phyloP scores from a whole-genome alignment of 2,329 filamentous ascomycete genomes.

The Hypoxylon sp. region DNA sequence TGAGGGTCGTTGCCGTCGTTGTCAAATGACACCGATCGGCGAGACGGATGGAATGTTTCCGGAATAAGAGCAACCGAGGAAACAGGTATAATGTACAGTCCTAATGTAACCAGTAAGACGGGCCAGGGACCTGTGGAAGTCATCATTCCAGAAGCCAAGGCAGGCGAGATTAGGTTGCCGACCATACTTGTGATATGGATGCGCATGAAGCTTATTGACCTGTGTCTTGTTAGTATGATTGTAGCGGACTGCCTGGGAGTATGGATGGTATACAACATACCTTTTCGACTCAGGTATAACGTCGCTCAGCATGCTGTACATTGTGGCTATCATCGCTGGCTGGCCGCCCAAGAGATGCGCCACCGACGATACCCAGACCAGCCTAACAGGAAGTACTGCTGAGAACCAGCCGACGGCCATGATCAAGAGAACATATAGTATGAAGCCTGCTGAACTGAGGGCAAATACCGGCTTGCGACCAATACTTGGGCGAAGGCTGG shows the following conservation, averaged over 20 bases:
- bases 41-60: slow-evolving; percentile 37
- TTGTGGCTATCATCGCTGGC: slow-evolving; percentile 42
- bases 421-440: slow-evolving; percentile 41
- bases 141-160: slow-evolving; percentile 50
- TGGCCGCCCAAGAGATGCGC: slow-evolving; percentile 48
- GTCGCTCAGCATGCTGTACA: slow-evolving; percentile 50
- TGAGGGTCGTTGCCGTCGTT: background rate
- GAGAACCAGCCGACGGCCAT: slow-evolving; percentile 48
- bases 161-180: slow-evolving; percentile 49
- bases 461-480: slow-evolving; percentile 49
- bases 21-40: background rate
- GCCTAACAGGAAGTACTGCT: slow-evolving; percentile 42
- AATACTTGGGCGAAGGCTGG: slow-evolving; percentile 35
- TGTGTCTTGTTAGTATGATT: slow-evolving; percentile 27
- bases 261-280: slow-evolving; percentile 33
- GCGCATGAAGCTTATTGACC: slow-evolving; percentile 49
- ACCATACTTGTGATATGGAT: slow-evolving; percentile 43
- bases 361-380: slow-evolving; percentile 47
- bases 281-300: slow-evolving; percentile 48
- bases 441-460: slow-evolving; percentile 44
- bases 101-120: slow-evolving; percentile 41
- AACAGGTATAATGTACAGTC: slow-evolving; percentile 28
- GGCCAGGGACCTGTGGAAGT: slow-evolving; percentile 44
- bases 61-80: slow-evolving; percentile 40
- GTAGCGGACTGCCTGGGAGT: no score